Base-by-base conservation (phyloP, 2,329 filamentous ascomycete species). In the Grosmannia penicillata region DNA sequence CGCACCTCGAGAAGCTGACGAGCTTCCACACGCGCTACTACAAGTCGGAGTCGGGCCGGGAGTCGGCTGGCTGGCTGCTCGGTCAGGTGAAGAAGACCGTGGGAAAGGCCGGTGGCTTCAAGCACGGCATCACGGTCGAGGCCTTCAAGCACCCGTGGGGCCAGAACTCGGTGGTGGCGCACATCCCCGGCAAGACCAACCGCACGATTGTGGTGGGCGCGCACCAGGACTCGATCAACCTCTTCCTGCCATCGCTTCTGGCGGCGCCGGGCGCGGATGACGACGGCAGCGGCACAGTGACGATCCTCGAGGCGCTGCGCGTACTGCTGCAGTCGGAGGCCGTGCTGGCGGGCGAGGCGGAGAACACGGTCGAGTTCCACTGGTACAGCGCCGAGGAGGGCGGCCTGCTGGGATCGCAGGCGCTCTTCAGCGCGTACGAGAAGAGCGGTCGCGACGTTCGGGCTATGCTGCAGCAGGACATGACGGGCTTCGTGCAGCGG, bases 381-480 rank as follows among this genome's bases (percentile, higher is more conserved):
- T 94, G 85, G 85, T 94, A 93, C 63, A 83, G 78, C 32, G 86
- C 84, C 10, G 86, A 94, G 56, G 86, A 94, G 58, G 85, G 80
- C 36, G 86, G 87, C 25, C 66, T 94, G 33, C 70, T 93, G 4
- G 86, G 86, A 42, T 89, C 81, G 51, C 86, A 94, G 57, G 87
- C 82, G 39, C 82, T 96, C 56, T 96, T 95, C 65, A 69, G 72
- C 36, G 63, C 72, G 8, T 96, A 96, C 53, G 78, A 82, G 58
- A 75, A 78, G 55, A 60, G 72, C 18, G 69, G 71, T 24, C 72
- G 78, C 21, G 76, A 89, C 47, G 70, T 96, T 57, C 93, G 89
- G 62, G 89, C 89, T 25, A 96, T 96, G 91, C 72, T 96, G 39
- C 89, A 96, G 63, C 89, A 96, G 60, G 89, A 96, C 59, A 96